Base-by-base conservation (phyloP, 495 filamentous ascomycete genomes). In the Aspergillus saccharolyticus region DNA sequence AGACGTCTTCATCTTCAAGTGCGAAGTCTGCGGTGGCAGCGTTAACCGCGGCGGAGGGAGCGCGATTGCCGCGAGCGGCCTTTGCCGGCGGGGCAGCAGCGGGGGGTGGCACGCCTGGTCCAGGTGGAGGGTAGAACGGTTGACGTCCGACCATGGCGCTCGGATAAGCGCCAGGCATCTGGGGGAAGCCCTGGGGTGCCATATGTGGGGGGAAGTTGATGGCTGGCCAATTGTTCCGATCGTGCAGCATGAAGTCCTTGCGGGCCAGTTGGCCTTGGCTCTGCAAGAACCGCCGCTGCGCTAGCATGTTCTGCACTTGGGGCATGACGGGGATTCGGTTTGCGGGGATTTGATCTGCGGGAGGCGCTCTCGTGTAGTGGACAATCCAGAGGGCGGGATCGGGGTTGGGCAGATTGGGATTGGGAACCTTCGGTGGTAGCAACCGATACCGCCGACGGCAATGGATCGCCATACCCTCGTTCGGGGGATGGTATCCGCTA, bases 191-290 rank as follows among this genome's bases (percentile, higher is more conserved):
- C 55, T 75, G 76, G 14, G 73, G 71, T 14, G 67, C 63, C 65
- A 72, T 71, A 44, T 76, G 74, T 4, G 67, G 66, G 1, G 91
- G 89, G 54, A 90, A 83, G 43, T 83, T 82, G 54, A 97, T 88
- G 15, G 84, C 81, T 6, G 94, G 93, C 93, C 93, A 98, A 70
- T 88, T 94, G 49, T 80, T 78, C 7, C 89, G 83, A 70, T 98
- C 94, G 43, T 86, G 82, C 20, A 98, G 81, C 82, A 96, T 91
- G 66, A 98, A 98, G 62, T 96, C 91, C 63, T 96, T 96, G 56
- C 89, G 87, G 44, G 84, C 80, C 30, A 97, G 83, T 64, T 90
- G 89, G 22, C 94, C 93, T 60, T 88, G 84, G 33, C 75, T 78
- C 62, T 94, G 86, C 8, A 97, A 76, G 61, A 84, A 86, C 21